Conservation (phyloP, 2,329 filamentous ascomycete genomes). For the Beauveria sp. region DNA sequence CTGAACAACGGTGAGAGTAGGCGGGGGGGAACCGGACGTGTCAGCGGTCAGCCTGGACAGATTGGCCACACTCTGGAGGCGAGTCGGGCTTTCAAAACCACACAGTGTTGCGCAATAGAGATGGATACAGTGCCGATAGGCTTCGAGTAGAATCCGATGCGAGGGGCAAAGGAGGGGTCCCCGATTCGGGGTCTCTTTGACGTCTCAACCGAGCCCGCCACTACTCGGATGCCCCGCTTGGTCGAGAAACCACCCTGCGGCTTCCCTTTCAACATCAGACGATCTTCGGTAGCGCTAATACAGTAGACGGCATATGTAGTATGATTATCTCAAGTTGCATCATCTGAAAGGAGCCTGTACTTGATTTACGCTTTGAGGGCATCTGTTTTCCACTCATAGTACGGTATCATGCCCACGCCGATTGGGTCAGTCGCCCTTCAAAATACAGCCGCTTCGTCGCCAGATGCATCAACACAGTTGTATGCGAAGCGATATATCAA, state of each 20-base stretch:
- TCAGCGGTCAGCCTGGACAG: background rate
- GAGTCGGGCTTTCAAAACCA: background rate
- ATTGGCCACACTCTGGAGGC: background rate
- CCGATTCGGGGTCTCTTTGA: too few species aligned
- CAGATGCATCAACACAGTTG: background rate
- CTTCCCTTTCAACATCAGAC: background rate
- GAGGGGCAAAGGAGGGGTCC: background rate
- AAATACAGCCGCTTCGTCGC: background rate
- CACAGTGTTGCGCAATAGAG: background rate
- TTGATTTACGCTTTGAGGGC: too few species aligned
- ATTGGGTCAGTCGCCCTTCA: too few species aligned
- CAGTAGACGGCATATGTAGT: background rate
- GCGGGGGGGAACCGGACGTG: background rate
- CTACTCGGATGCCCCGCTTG: background rate
- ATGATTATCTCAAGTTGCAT: too few species aligned
- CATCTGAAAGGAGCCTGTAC: too few species aligned
- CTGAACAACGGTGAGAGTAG: background rate
- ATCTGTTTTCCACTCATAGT: too few species aligned
- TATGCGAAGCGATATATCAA: background rate
- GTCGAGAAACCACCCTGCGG: background rate
- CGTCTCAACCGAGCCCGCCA: background rate
- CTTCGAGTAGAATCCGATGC: background rate
- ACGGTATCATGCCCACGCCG: too few species aligned
- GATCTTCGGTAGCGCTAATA: background rate
- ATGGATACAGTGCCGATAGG: background rate